These are phyloP conservation scores for Microbotryum scabiosae DNA, from an alignment of 1,284 basidiomycete species.

Conservation along the genomic window DNA sequence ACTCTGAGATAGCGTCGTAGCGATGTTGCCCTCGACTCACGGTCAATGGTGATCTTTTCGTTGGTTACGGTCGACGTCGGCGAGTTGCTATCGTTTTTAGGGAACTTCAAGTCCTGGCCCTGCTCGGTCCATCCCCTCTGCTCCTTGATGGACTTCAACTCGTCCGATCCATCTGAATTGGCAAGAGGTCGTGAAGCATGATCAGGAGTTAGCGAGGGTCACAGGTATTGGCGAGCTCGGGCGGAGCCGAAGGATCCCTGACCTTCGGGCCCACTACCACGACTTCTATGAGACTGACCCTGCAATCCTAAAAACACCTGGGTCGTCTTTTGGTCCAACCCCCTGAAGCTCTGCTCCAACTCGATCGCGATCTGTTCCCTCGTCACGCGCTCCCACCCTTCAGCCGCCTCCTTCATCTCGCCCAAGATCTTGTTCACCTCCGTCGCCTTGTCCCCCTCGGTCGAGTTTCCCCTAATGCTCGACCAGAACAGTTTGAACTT, in stretches of 20 bases:
- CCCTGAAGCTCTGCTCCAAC: constrained; percentile 26
- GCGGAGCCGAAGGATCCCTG: too few relatives aligned
- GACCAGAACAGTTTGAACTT: constrained; percentile 26
- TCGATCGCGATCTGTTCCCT: constrained; percentile 14
- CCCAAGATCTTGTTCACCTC: neutral
- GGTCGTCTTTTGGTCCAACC: constrained; percentile 12
- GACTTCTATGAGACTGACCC: constrained; percentile 5
- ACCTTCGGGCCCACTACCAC: too few relatives aligned
- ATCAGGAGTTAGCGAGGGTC: neutral
- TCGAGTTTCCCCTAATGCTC: neutral
- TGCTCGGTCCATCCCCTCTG: constrained; percentile 17
- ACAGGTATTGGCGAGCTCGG: neutral
- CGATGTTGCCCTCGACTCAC: constrained; percentile 6
- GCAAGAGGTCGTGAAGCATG: too few relatives aligned
- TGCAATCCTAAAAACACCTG: constrained; percentile 18
- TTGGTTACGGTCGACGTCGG: constrained; percentile 25
- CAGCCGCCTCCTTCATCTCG: constrained; percentile 2
- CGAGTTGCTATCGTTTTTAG: constrained; percentile 28
- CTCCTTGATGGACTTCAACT: constrained; percentile 4
- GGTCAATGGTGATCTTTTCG: constrained; percentile 29
- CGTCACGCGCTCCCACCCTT: constrained; percentile 5
- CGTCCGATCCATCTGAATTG: neutral
- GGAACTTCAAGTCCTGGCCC: constrained; percentile 12
- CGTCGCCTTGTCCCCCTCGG: neutral
- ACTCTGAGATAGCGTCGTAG: neutral